A percentile compares a stretch with the other conserved stretches of the same genome.
phyloP scores from a whole-genome alignment of 2,329 filamentous ascomycete species.

The Periglandula ipomoeae region DNA sequence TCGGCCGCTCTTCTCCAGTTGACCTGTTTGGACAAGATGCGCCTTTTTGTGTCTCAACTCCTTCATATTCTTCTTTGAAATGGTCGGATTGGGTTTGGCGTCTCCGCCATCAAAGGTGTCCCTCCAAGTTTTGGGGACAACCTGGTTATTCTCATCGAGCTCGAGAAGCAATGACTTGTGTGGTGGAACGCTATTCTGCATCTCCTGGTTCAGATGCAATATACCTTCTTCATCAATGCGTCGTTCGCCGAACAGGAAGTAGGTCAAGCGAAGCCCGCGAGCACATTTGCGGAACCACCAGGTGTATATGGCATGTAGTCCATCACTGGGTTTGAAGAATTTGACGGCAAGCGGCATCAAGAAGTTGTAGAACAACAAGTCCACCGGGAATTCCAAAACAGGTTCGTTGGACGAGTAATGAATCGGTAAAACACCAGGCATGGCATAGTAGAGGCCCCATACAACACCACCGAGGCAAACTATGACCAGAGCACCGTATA shows the following conservation, averaged over 20 bases:
- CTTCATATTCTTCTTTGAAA: conserved; percentile 27
- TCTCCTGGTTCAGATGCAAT: conserved; percentile 35
- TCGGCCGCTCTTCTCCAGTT: conserved; percentile 60
- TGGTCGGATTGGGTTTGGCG: conserved; percentile 29
- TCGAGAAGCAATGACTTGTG: conserved; percentile 39
- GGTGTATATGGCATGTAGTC: conserved; percentile 74
- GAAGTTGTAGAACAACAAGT: conserved; percentile 94
- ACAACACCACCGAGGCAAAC: conserved; percentile 91
- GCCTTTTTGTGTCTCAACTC: conserved; percentile 30
- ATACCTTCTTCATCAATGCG: conserved; percentile 72
- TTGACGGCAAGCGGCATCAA: conserved; percentile 80
- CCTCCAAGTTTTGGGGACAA: conserved; percentile 48
- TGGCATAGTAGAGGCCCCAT: conserved; percentile 68
- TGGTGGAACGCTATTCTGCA: conserved; percentile 22
- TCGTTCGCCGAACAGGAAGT: conserved; percentile 87
- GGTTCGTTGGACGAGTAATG: conserved; percentile 91
- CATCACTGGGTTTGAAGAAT: conserved; percentile 77
- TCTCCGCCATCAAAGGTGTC: conserved; percentile 42
- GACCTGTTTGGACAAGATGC: conserved; percentile 35
- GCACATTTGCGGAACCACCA: conserved; percentile 96
- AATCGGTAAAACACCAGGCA: conserved; percentile 71
- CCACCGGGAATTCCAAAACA: conserved; percentile 86
- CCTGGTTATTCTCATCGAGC: conserved; percentile 29
- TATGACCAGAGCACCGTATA: conserved; percentile 89
- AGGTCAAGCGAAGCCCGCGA: conserved; percentile 67